Percentiles rank a stretch among this genome's conserved stretches.
These are phyloP conservation scores for Seminavis robusta DNA, from an alignment of 108 stramenopile genomes.

Conservation along the genomic window DNA sequence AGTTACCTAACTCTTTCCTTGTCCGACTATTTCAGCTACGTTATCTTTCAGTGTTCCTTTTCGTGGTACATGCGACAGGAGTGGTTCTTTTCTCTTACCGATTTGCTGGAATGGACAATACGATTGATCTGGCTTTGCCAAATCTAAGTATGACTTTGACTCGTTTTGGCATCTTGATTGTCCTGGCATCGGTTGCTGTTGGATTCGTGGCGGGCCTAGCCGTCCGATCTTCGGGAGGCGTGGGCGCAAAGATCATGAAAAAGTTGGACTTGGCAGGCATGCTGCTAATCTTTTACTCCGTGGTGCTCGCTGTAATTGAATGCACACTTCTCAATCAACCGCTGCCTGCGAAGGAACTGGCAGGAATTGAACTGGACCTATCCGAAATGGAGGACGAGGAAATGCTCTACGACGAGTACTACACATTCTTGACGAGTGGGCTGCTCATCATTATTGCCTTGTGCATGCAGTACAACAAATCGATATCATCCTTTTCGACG, in stretches of 20 bases:
- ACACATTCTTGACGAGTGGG: conserved; percentile 45
- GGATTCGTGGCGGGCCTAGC: conserved; percentile 58
- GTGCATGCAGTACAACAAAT: conserved; percentile 31
- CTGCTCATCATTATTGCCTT: conserved; percentile 24
- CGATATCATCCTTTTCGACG: conserved; percentile 28
- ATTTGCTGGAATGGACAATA: conserved; percentile 55
- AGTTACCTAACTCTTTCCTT: neutral
- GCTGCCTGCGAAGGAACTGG: conserved; percentile 29
- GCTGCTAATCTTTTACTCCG: conserved; percentile 37
- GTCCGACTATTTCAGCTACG: conserved; percentile 32
- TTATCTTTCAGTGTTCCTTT: conserved; percentile 60
- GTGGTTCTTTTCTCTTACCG: conserved; percentile 64
- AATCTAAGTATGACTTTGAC: conserved; percentile 36
- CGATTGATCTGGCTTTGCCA: conserved; percentile 38
- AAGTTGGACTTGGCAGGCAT: conserved; percentile 56
- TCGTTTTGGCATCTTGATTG: conserved; percentile 49
- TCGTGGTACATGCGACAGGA: conserved; percentile 59
- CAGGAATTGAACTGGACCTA: conserved; percentile 32
- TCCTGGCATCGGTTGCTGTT: conserved; percentile 38
- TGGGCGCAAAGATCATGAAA: conserved; percentile 38
- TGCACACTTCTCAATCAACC: conserved; percentile 50
- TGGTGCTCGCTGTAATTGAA: conserved; percentile 46
- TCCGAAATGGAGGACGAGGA: conserved; percentile 51
- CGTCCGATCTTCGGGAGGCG: conserved; percentile 55
- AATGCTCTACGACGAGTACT: conserved; percentile 52